Conservation (phyloP, 352 stramenopile genomes). For the Hyaloperonospora arabidopsidis region DNA sequence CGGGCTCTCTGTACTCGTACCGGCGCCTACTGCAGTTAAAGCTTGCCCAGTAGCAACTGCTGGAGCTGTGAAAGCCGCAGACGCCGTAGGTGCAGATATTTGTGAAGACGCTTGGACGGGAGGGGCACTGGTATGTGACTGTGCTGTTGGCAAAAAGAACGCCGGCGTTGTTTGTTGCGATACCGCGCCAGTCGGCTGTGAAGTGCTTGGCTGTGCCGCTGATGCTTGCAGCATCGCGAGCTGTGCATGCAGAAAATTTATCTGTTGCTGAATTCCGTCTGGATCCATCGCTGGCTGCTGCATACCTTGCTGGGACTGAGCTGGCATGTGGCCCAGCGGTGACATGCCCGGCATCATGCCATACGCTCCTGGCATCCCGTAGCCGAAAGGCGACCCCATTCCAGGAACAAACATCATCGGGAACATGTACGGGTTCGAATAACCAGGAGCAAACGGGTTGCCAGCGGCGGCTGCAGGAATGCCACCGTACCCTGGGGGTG, state of each 20-base stretch:
- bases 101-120: conserved; percentile 7
- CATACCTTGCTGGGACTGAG: conserved; percentile 19
- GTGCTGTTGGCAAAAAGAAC: conserved; percentile 5
- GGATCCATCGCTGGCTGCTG: conserved; percentile 32
- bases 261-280: conserved; percentile 43
- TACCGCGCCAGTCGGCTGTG: conserved; percentile 10
- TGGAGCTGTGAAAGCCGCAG: conserved; percentile 2
- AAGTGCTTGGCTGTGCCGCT: conserved; percentile 17
- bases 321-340: conserved; percentile 15
- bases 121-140: conserved; percentile 1
- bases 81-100: conserved; percentile 9
- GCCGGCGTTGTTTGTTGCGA: conserved; percentile 11
- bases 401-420: conserved; percentile 53
- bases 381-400: conserved; percentile 40
- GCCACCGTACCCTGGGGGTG: conserved; percentile 7
- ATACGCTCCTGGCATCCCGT: conserved; percentile 44
- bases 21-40: conserved; percentile 1
- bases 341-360: conserved; percentile 49
- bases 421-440: conserved; percentile 44
- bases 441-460: conserved; percentile 36
- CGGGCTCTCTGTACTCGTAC: neutral
- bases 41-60: conserved; percentile 3
- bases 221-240: conserved; percentile 42
- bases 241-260: conserved; percentile 44
- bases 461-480: conserved; percentile 20